Percentiles rank a stretch among this genome's conserved stretches.
These are phyloP conservation scores for Agapanthus africanus DNA, from an alignment of 106 monocot genomes.

Conservation along the genomic window DNA sequence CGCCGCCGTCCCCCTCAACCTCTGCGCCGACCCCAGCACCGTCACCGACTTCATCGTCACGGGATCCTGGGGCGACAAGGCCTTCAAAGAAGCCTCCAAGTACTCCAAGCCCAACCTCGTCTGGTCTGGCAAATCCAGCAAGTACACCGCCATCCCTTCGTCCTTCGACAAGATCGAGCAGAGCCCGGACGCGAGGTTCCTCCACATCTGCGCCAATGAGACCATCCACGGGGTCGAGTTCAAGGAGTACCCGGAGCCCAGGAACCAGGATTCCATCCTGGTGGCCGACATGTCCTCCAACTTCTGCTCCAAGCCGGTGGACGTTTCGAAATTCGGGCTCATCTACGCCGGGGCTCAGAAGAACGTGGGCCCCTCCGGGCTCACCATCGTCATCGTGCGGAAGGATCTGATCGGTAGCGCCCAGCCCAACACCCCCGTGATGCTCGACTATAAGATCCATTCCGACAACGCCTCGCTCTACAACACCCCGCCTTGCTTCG, in stretches of 20 bases:
- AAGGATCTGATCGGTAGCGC: conserved; percentile 68
- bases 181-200: conserved; percentile 52
- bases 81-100: conserved; percentile 80
- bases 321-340: conserved; percentile 79
- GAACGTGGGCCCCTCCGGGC: conserved; percentile 93
- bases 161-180: conserved; percentile 62
- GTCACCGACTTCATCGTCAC: conserved; percentile 74
- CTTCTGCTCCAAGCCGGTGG: conserved; percentile 97
- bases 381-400: conserved; percentile 77
- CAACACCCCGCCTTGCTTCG: conserved; percentile 96
- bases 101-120: conserved; percentile 56
- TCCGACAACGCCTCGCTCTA: conserved; percentile 68
- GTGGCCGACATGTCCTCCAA: conserved; percentile 99
- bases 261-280: conserved; percentile 44
- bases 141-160: conserved; percentile 76
- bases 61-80: conserved; percentile 95
- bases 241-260: conserved; percentile 72
- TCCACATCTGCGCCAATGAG: conserved; percentile 95
- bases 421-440: conserved; percentile 85
- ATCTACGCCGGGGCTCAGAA: conserved; percentile 99
- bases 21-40: conserved; percentile 37
- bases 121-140: conserved; percentile 82
- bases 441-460: conserved; percentile 94
- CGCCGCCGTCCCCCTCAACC: conserved; percentile 76
- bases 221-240: conserved; percentile 98